Conservation (phyloP, 208 protist species). For the Acanthamoeba triangularis region DNA sequence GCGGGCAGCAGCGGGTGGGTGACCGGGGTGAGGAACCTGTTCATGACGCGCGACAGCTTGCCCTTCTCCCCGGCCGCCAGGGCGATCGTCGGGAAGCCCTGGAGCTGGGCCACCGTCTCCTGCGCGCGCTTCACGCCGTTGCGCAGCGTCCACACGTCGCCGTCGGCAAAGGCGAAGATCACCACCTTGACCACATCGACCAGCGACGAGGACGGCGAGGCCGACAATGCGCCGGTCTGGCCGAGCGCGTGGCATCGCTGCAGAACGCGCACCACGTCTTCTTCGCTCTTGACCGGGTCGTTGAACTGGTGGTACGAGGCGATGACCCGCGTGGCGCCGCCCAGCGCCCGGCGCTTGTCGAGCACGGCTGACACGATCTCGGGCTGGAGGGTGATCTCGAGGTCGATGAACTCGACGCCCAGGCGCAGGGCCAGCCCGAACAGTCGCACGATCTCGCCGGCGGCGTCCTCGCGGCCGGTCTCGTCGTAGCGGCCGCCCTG, state of each 20-base stretch:
- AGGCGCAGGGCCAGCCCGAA: slow-evolving; percentile 83
- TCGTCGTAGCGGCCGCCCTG: slow-evolving; percentile 89
- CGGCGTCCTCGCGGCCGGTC: slow-evolving; percentile 10
- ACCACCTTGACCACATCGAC: slow-evolving; percentile 85
- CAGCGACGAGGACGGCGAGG: not conserved
- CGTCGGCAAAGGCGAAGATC: slow-evolving; percentile 70
- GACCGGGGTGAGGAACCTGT: slow-evolving; percentile 84
- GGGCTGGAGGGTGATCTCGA: slow-evolving; percentile 82
- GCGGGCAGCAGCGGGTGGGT: slow-evolving; percentile 81
- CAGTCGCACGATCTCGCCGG: slow-evolving; percentile 59
- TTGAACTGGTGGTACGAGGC: slow-evolving; percentile 77
- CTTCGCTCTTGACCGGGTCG: slow-evolving; percentile 15
- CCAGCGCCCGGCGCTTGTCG: not conserved
- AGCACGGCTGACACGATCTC: not conserved
- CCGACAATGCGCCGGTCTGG: not conserved
- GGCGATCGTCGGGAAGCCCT: slow-evolving; percentile 80
- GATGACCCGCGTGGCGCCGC: slow-evolving; percentile 59
- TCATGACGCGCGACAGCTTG: slow-evolving; percentile 83
- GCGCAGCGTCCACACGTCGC: slow-evolving; percentile 79
- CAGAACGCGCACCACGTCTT: slow-evolving; percentile 30
- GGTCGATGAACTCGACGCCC: slow-evolving; percentile 90
- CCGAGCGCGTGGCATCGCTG: slow-evolving; percentile 51
- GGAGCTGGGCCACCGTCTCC: not conserved
- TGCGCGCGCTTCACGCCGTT: slow-evolving; percentile 57
- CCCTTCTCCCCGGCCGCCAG: slow-evolving; percentile 80